Evolutionary conservation across 2,329 filamentous ascomycete species (phyloP).

Genomic region (Paraphoma chrysanthemicola): DNA sequence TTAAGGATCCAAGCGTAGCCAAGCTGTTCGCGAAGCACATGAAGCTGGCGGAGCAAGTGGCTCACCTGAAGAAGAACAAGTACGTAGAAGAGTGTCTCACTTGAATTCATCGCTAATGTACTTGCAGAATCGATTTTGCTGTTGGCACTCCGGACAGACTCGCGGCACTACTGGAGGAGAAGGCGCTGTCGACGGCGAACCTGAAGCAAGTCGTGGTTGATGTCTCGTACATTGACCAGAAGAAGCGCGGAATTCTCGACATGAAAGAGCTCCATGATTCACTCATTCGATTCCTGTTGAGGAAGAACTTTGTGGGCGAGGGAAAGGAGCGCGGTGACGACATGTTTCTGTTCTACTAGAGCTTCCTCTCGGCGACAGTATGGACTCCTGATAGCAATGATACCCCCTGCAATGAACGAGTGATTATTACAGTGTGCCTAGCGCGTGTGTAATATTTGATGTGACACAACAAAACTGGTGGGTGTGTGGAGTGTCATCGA

Average conservation of each 20-base stretch:
- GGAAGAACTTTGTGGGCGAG: slow-evolving; percentile 67
- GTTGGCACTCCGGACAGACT: slow-evolving; percentile 89
- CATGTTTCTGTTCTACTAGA: slow-evolving; percentile 43
- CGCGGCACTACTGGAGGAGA: slow-evolving; percentile 82
- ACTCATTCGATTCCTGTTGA: slow-evolving; percentile 75
- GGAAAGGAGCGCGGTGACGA: slow-evolving; percentile 33
- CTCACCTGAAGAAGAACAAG: slow-evolving; percentile 71
- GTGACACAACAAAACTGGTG: too few relatives aligned
- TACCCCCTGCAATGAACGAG: slow-evolving; percentile 9
- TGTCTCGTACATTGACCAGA: slow-evolving; percentile 90
- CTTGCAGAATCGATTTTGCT: slow-evolving; percentile 76
- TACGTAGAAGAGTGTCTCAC: slow-evolving; percentile 43
- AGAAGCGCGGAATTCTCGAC: slow-evolving; percentile 91
- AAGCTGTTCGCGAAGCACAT: slow-evolving; percentile 99
- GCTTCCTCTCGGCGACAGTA: not conserved
- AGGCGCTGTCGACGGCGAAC: slow-evolving; percentile 72
- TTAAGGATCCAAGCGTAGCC: slow-evolving; percentile 76
- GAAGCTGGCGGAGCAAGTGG: slow-evolving; percentile 86
- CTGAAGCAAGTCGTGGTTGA: slow-evolving; percentile 86
- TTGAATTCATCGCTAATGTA: slow-evolving; percentile 16
- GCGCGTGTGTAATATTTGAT: not conserved
- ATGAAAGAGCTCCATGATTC: slow-evolving; percentile 93
- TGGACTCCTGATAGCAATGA: slow-evolving; percentile 8
- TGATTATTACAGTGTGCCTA: not conserved
- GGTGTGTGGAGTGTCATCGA: not conserved